Evolutionary conservation across 2,329 filamentous ascomycete species (phyloP), one percentile per base, ranked within the genome.

Genomic region (Lachnellula arida): DNA sequence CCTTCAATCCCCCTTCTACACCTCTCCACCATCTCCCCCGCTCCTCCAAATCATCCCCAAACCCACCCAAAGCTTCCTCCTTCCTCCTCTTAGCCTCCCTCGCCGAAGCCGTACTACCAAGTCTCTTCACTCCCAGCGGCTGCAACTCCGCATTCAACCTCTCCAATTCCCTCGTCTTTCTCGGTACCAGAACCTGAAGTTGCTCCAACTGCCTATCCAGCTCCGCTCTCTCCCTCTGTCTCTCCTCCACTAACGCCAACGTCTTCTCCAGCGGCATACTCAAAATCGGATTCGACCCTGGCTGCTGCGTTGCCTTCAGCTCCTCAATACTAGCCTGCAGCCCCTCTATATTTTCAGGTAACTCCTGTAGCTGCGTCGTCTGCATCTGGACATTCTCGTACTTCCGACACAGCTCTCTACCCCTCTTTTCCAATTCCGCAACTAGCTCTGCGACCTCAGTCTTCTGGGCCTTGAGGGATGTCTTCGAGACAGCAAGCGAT

Each of bases 401-500:
- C 50, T 76, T 78, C 51, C 71, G 72, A 60, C 76, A 79, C 53
- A 92, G 72, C 34, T 84, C 79, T 48, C 78, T 74, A 0, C 82
- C 85, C 58, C 80, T 81, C 52, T 69, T 72, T 69, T 95, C 90
- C 63, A 97, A 79, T 58, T 88, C 85, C 22, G 77, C 74, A 15
- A 95, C 84, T 76, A 93, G 82, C 42, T 82, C 79, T 11, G 84
- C 82, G 2, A 96, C 90, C 58, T 92, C 87, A 15, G 81, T 78
- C 74, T 97, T 97, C 66, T 89, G 85, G 43, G 82, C 80, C 70
- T 94, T 91, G 35, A 97, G 79, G 49, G 82, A 81, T 15, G 83
- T 83, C 71, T 97, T 97, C 55, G 84, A 77, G 12, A 82, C 81
- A 3, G 78, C 79, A 15, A 90, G 76, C 58, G 90, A 86, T 55